phyloP scores from a whole-genome alignment of 1,284 basidiomycete genomes.

The Trametes hirsuta region DNA sequence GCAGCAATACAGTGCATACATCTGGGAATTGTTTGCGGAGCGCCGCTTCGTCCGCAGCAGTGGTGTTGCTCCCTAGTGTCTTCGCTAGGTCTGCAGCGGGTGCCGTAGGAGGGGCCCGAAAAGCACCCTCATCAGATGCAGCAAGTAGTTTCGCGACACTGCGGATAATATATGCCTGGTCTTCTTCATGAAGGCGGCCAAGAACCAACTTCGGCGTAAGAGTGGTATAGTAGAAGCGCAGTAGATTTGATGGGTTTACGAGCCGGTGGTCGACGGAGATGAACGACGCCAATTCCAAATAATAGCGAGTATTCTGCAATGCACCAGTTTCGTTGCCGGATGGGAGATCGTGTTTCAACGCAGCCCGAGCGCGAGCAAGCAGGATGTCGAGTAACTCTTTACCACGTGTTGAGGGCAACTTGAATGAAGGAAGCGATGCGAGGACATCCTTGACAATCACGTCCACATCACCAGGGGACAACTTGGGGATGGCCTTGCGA shows the following conservation, averaged over 20 bases:
- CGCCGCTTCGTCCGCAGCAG: constrained; percentile 25
- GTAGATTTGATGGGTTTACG: constrained; percentile 47
- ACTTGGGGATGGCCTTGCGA: constrained; percentile 52
- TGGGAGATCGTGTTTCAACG: constrained; percentile 43
- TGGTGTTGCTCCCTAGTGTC: background rate
- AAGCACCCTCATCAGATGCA: constrained; percentile 19
- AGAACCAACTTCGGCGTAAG: constrained; percentile 51
- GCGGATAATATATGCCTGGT: constrained; percentile 48
- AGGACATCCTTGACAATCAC: constrained; percentile 59
- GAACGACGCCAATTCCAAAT: constrained; percentile 51
- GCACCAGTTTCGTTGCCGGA: constrained; percentile 19
- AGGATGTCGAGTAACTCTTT: constrained; percentile 49
- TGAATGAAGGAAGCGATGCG: constrained; percentile 50
- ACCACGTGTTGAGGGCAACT: constrained; percentile 40
- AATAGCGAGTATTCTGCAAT: constrained; percentile 44
- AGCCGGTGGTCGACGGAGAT: constrained; percentile 47
- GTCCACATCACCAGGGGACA: constrained; percentile 45
- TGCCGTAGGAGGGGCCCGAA: constrained; percentile 7
- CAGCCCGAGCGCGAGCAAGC: constrained; percentile 42
- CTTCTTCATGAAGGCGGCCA: constrained; percentile 45
- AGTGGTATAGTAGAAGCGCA: constrained; percentile 54
- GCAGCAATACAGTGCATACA: constrained; percentile 49
- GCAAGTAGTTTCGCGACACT: constrained; percentile 29
- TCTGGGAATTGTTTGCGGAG: constrained; percentile 49
- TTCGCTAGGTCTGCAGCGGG: constrained; percentile 15